Evolutionary conservation across 2,329 filamentous ascomycete genomes (phyloP), one percentile per base, ranked within the genome.

Genomic region (Laburnicola sp.): DNA sequence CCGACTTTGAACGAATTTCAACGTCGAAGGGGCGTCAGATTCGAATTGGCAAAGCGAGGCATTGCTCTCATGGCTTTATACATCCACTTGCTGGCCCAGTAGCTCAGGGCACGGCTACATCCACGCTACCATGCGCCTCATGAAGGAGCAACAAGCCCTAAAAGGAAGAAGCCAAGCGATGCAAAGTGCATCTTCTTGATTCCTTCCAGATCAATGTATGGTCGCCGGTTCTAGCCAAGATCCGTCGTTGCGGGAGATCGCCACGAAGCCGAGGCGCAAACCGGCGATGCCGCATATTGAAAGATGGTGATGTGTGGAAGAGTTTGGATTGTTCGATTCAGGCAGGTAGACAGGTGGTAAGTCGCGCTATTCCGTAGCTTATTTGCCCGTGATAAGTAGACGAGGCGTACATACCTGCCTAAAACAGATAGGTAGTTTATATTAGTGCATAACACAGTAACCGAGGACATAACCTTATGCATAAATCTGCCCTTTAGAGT

Each of bases 151-250:
- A n/a, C 16, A 23, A n/a, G 22, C 42, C 31, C 10, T 21, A 37
- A 49, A 6, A 31, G 39, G 46, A 30, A 44, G 26, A 49, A 49
- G 46, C 39, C 46, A 44, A 49, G 46, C 32, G 11, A 38, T 21
- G 8, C 23, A 37, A 41, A 38, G 40, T 44, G 22, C 11, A 23
- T 9, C 22, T 11, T 43, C 46, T 44, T 44, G 32, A 49, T 31
- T 49, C 46, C 46, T 49, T 49, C 39, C 46, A 44, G 32, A 43
- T 41, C 39, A 22, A 37, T n/a, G n/a, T 23, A 9, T 32, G 25
- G 16, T 32, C 23, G 26, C 32, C 39, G 28, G 16, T n/a, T 23
- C 28, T 31, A 30, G 16, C 37, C 37, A 40, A 40, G 6, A 16
- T 16, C 16, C 16, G 21, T 6, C 46, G 4, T 43, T n/a, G 38